Conservation (phyloP, 768 basidiomycete species). For the Agrocybe chaxingu region DNA sequence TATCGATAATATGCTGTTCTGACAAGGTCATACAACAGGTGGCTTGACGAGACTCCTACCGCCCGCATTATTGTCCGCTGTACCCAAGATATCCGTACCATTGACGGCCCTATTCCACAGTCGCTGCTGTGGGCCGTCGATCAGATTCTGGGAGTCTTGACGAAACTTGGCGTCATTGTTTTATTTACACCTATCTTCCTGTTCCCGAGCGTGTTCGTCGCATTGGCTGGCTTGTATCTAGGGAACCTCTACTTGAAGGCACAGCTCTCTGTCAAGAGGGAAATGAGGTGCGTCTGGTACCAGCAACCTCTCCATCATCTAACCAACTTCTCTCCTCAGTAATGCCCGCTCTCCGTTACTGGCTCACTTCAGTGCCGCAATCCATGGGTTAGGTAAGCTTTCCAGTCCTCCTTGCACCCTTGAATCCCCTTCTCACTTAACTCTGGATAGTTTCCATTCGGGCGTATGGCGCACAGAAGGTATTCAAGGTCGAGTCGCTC, state of each 20-base stretch:
- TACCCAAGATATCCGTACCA: conserved; percentile 15
- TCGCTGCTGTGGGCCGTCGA: too few relatives aligned
- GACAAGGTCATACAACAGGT: conserved; percentile 23
- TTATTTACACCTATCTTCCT: conserved; percentile 40
- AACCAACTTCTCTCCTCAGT: conserved; percentile 6
- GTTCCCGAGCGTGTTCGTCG: conserved; percentile 36
- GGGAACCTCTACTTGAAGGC: conserved; percentile 39
- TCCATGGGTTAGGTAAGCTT: conserved; percentile 47
- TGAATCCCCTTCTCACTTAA: background rate
- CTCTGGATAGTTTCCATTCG: conserved; percentile 44
- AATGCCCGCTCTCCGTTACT: conserved; percentile 31
- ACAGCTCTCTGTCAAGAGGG: conserved; percentile 41
- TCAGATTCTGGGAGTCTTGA: conserved; percentile 9
- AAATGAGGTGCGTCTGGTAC: conserved; percentile 33
- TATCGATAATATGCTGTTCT: conserved; percentile 1
- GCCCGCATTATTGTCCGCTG: conserved; percentile 14
- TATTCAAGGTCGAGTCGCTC: conserved; percentile 42
- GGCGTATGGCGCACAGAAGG: conserved; percentile 58
- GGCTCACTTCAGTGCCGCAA: conserved; percentile 42
- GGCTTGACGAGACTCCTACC: conserved; percentile 22
- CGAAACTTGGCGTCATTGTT: conserved; percentile 38
- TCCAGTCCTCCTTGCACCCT: background rate
- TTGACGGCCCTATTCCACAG: too few relatives aligned
- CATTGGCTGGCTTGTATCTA: conserved; percentile 36
- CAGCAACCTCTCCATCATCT: conserved; percentile 17